phyloP scores from a whole-genome alignment of 768 basidiomycete genomes.

The Suillus bovinus region DNA sequence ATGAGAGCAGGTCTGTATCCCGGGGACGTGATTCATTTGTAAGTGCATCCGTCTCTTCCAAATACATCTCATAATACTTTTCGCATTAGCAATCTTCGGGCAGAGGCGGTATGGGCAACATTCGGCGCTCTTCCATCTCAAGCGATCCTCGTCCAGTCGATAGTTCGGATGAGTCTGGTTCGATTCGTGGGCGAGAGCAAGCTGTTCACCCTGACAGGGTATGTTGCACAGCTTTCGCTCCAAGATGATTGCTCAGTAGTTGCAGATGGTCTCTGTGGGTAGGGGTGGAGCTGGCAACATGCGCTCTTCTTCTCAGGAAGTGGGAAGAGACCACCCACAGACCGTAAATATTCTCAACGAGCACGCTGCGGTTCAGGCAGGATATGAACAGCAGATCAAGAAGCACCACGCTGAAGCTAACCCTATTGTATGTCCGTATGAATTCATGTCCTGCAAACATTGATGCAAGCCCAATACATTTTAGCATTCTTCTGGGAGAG shows the following conservation, averaged over 20 bases:
- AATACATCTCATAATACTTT: neutral
- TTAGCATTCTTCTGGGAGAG: slow-evolving; percentile 62
- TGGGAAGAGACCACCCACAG: slow-evolving; percentile 22
- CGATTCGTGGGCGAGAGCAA: slow-evolving; percentile 64
- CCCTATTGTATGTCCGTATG: slow-evolving; percentile 35
- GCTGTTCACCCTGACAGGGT: slow-evolving; percentile 39
- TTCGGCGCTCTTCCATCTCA: slow-evolving; percentile 49
- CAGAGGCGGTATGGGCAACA: slow-evolving; percentile 70
- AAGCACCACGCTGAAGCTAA: slow-evolving; percentile 31
- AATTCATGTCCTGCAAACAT: neutral
- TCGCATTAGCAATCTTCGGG: slow-evolving; percentile 53
- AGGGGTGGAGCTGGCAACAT: slow-evolving; percentile 88
- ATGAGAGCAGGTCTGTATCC: slow-evolving; percentile 49
- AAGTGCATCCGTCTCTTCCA: slow-evolving; percentile 25
- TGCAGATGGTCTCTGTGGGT: slow-evolving; percentile 54
- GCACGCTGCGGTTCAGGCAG: slow-evolving; percentile 22
- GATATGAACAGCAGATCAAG: slow-evolving; percentile 23
- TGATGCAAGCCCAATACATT: slow-evolving; percentile 9
- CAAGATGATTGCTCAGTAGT: neutral
- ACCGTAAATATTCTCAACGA: slow-evolving; percentile 30
- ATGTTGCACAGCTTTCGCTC: slow-evolving; percentile 13
- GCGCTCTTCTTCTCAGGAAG: slow-evolving; percentile 70
- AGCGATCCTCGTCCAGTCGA: slow-evolving; percentile 42
- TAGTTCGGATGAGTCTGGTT: slow-evolving; percentile 54
- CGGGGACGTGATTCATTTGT: slow-evolving; percentile 63